These are phyloP conservation scores for Vaccinium myrtillus DNA, from an alignment of 148 eudicot species.

Conservation along the genomic window DNA sequence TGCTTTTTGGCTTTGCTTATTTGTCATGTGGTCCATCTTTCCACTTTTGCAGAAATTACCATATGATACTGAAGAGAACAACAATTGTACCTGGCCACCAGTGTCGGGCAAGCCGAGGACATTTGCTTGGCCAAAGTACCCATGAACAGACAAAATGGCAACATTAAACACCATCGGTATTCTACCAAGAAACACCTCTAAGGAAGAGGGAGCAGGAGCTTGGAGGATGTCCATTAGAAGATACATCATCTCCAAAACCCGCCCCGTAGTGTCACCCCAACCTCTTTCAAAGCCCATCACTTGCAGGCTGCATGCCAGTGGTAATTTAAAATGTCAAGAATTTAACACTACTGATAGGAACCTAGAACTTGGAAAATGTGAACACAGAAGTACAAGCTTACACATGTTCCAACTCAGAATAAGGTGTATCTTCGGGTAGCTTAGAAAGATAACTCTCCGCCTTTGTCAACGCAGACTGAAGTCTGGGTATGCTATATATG, in stretches of 20 bases:
- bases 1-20: too few relatives aligned
- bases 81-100: slow-evolving; percentile 84
- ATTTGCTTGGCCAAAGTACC: slow-evolving; percentile 98
- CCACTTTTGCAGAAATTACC: not conserved
- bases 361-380: not conserved
- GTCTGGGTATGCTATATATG: slow-evolving; percentile 62
- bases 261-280: slow-evolving; percentile 81
- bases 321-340: not conserved
- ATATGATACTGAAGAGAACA: not conserved
- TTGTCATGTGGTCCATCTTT: not conserved
- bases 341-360: not conserved
- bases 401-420: slow-evolving; percentile 76
- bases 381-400: slow-evolving; percentile 25
- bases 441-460: slow-evolving; percentile 80
- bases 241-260: slow-evolving; percentile 85
- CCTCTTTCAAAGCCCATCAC: slow-evolving; percentile 96
- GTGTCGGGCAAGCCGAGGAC: slow-evolving; percentile 98
- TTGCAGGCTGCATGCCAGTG: slow-evolving; percentile 56
- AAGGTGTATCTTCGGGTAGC: slow-evolving; percentile 70
- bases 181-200: slow-evolving; percentile 91
- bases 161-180: slow-evolving; percentile 96
- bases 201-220: slow-evolving; percentile 87
- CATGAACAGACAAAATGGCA: slow-evolving; percentile 82
- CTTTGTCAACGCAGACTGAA: slow-evolving; percentile 64
- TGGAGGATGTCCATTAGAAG: slow-evolving; percentile 85